Base-by-base conservation (phyloP, 768 basidiomycete species). In the Amanita jacksonii region DNA sequence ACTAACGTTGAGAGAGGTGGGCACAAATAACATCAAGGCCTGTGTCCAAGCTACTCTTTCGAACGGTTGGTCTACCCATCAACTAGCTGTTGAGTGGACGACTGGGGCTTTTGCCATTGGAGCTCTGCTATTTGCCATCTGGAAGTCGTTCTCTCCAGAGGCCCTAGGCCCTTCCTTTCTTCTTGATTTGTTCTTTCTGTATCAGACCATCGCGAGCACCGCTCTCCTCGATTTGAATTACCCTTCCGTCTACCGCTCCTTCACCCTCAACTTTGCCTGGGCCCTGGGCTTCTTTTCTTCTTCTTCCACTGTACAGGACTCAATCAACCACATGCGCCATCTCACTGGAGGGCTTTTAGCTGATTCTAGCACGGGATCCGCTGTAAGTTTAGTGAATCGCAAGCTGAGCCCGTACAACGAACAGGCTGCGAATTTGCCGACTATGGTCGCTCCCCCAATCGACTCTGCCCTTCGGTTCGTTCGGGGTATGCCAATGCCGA, bases 41-140 rank as follows among this genome's bases (percentile, higher is more conserved):
- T 99, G 94, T 54, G 74, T 99, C 6, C 90, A 93, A 60, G 78
- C 91, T 13, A 93, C 91, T 2, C 67, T 97, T 8, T 82, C 88
- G 13, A 99, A 99, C 57, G 93, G 93, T 8, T 81, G 81, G 74
- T 86, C 91, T 1, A 74, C 79, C 1, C 78, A 76, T 47, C 86
- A 87, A 57, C 58, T 65, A 8, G 76, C 76, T 10, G 92, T 90
- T 9, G 74, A 79, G 52, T 94, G 88, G 85, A 66, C 74, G 1
- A 82, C 85, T 6, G 85, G 76, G 18, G 79, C 69, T 15, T 61
- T 88, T 41, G 65, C 76, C 5, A 57, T 89, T n/a, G 67, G 76
- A 28, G 67, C 87, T 24, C 65, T 76, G 28, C 56, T 90, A 18
- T 65, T 81, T 8, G 80, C 84, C 1, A 63, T 83, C 34, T 74